Evolutionary conservation across 441 rosid species (phyloP).

Genomic region (Rhodomyrtus psidioides): DNA sequence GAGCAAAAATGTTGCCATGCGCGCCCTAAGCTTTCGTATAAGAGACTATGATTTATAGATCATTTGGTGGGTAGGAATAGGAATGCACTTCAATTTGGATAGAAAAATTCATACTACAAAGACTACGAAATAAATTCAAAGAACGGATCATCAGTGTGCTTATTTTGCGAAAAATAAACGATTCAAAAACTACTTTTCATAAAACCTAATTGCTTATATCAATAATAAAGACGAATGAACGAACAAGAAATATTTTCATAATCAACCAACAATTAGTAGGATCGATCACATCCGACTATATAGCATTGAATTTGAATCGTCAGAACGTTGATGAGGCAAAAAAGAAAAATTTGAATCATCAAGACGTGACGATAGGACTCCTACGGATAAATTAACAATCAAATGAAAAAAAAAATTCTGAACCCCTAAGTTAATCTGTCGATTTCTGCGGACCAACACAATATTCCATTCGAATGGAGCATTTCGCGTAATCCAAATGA

Average conservation of each 20-base stretch:
- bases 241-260: accelerated
- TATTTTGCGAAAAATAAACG: background rate
- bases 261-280: background rate
- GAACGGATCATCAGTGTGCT: accelerated
- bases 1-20: too few relatives aligned
- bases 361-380: background rate
- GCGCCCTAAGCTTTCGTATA: background rate
- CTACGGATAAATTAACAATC: background rate
- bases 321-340: background rate
- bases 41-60: background rate
- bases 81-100: background rate
- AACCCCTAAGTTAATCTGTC: background rate
- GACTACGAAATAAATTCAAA: background rate
- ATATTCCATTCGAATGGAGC: background rate
- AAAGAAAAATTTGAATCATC: background rate
- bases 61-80: background rate
- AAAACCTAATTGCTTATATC: accelerated
- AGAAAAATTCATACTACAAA: background rate
- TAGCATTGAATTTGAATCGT: background rate
- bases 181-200: background rate
- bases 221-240: accelerated
- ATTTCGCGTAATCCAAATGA: background rate
- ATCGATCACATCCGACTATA: background rate
- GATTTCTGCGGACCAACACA: background rate
- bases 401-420: background rate